Percentiles rank a stretch among this genome's conserved stretches.
Evolutionary conservation across 1,284 basidiomycete genomes (phyloP).

Genomic region (Exsudoporus floridanus): DNA sequence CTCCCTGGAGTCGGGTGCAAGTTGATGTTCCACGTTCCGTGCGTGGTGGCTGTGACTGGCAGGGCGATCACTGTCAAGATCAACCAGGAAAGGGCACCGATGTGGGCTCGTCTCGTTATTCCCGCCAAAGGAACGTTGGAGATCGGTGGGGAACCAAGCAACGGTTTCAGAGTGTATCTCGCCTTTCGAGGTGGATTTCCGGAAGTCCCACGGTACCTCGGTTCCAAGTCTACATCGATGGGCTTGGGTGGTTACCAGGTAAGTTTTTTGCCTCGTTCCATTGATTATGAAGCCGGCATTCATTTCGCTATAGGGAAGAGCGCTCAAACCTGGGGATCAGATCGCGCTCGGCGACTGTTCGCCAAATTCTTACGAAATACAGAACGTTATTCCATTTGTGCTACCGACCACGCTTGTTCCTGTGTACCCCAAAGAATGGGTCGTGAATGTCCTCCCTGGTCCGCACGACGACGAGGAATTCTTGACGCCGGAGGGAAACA

Average conservation of each 20-base stretch:
- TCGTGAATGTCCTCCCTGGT: conserved; percentile 56
- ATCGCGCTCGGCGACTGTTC: conserved; percentile 39
- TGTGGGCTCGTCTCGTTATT: conserved; percentile 53
- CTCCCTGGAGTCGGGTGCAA: conserved; percentile 40
- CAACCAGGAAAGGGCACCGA: conserved; percentile 40
- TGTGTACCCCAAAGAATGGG: conserved; percentile 50
- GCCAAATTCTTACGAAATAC: conserved; percentile 22
- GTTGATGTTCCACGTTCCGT: conserved; percentile 47
- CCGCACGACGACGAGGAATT: conserved; percentile 65
- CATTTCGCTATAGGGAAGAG: conserved; percentile 44
- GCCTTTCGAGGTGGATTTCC: conserved; percentile 64
- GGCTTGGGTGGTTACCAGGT: conserved; percentile 63
- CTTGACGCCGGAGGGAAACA: conserved; percentile 48
- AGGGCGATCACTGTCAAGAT: conserved; percentile 46
- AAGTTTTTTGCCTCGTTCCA: conserved; percentile 2
- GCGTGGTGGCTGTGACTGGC: conserved; percentile 61
- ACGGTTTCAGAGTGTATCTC: conserved; percentile 58
- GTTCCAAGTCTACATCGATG: conserved; percentile 62
- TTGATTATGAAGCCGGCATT: not conserved
- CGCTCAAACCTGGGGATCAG: conserved; percentile 49
- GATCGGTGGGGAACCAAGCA: conserved; percentile 30
- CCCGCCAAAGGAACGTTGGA: conserved; percentile 46
- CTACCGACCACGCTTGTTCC: conserved; percentile 38
- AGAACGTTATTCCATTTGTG: conserved; percentile 1
- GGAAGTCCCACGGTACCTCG: conserved; percentile 54